Conservation (phyloP, 495 filamentous ascomycete species). For the Bathelium albidoporum region DNA sequence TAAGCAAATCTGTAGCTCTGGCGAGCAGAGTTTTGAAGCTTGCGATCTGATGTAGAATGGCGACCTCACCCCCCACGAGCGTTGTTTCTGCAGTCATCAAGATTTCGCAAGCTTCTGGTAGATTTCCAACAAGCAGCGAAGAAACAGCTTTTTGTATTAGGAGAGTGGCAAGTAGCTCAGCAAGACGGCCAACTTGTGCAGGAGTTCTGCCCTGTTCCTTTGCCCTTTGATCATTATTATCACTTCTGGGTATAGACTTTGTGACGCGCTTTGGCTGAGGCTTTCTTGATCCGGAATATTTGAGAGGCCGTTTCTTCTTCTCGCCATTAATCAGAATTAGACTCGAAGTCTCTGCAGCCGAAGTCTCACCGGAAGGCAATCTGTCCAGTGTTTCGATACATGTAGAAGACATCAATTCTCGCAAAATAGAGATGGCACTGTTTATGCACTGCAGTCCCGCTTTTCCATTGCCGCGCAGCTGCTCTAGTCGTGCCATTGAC, state of each 20-base stretch:
- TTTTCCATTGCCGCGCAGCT: not conserved
- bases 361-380: not conserved
- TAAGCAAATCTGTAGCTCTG: constrained; percentile 56
- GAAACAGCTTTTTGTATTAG: not conserved
- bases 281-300: not conserved
- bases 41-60: constrained; percentile 25
- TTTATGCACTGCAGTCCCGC: not conserved
- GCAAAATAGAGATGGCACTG: not conserved
- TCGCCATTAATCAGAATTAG: not conserved
- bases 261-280: not conserved
- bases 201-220: not conserved
- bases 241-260: not conserved
- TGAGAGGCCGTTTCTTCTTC: not conserved
- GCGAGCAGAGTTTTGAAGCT: constrained; percentile 40
- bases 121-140: too few species aligned
- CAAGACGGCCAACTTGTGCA: not conserved
- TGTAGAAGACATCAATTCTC: not conserved
- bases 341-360: not conserved
- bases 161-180: not conserved
- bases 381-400: not conserved
- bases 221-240: not conserved
- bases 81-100: not conserved
- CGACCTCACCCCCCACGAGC: not conserved
- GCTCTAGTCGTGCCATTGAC: not conserved
- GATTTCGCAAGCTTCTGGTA: not conserved